Base-by-base conservation (phyloP, 495 filamentous ascomycete genomes). In the Xylaria bambusicola region DNA sequence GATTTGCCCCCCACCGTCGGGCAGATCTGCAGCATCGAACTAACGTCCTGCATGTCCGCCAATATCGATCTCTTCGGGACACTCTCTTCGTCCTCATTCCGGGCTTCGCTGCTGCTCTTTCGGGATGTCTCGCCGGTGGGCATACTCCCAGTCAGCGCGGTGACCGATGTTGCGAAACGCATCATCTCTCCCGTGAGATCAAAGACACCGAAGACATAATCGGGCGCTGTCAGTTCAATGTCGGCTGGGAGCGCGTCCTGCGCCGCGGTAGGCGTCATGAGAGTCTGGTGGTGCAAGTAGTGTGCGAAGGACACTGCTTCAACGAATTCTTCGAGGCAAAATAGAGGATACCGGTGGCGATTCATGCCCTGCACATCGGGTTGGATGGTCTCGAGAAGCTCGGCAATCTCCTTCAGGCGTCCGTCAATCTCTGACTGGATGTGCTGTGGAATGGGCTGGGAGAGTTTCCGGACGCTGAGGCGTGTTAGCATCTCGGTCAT, bases 111-210 rank as follows among this genome's bases (percentile, higher is more conserved):
- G 18, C 38, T 47, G 26, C 62, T 41, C 27, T 71, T 70, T 36
- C 58, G 44, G n/a, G 69, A 55, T 51, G 63, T 62, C 49, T 64
- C 60, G 29, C 70, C 64, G n/a, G 58, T 49, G n/a, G 68, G 68
- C 66, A 71, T 68, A 41, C 61, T 63, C 31, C 86, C 86, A 47
- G 67, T 79, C 17, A 87, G 84, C 0, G 89, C 89, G 65, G 91
- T 88, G 18, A 83, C 81, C 15, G 90, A 91, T 31, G 97, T 93
- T 0, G 90, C 92, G 73, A 96, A 97, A 27, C 92, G 82, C 94
- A 98, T 98, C 75, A 98, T 81, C 73, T 98, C 94, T 9, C 94
- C 94, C 0, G 89, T 88, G 48, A 97, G 79, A 72, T 98, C 94
- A 64, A 96, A 97, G 7, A 98, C 75, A 5, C 95, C 94, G 60